These are phyloP conservation scores for Chloris gayana DNA, from an alignment of 176 grass and related monocot species.

Conservation along the genomic window DNA sequence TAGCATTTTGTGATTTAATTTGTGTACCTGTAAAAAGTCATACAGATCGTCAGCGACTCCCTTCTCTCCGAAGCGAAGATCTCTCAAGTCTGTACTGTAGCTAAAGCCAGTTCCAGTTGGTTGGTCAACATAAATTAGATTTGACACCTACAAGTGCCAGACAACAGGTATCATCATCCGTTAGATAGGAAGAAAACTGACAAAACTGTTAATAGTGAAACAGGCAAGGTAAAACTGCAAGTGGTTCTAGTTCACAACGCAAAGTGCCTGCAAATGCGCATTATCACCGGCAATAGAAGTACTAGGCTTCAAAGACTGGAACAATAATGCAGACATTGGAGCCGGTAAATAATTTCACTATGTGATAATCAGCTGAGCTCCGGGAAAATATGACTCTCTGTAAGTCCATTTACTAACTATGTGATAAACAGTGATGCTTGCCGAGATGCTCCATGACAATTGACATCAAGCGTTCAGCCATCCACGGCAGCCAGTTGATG, in stretches of 20 bases:
- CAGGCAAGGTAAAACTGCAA: neutral
- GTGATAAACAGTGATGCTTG: neutral
- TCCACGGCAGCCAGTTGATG: neutral
- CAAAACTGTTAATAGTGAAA: neutral
- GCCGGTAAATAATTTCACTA: neutral
- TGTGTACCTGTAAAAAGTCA: slow-evolving; percentile 9
- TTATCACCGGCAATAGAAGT: neutral
- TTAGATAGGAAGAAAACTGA: neutral
- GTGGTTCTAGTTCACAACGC: neutral
- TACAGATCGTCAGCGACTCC: slow-evolving; percentile 16
- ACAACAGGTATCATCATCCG: neutral
- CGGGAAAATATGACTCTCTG: neutral
- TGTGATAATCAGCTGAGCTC: neutral
- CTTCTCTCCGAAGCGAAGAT: slow-evolving; percentile 23
- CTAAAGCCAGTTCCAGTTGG: slow-evolving; percentile 19
- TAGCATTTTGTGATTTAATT: neutral
- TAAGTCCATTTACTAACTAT: neutral
- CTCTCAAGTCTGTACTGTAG: slow-evolving; percentile 2
- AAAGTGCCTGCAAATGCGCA: neutral
- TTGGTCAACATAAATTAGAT: slow-evolving; percentile 16
- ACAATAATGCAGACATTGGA: neutral
- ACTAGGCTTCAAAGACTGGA: neutral
- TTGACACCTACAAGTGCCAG: neutral
- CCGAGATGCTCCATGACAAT: neutral
- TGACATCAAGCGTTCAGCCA: too few relatives aligned